phyloP scores from a whole-genome alignment of 345 rosid species.

The Eucalyptus dawsonii region DNA sequence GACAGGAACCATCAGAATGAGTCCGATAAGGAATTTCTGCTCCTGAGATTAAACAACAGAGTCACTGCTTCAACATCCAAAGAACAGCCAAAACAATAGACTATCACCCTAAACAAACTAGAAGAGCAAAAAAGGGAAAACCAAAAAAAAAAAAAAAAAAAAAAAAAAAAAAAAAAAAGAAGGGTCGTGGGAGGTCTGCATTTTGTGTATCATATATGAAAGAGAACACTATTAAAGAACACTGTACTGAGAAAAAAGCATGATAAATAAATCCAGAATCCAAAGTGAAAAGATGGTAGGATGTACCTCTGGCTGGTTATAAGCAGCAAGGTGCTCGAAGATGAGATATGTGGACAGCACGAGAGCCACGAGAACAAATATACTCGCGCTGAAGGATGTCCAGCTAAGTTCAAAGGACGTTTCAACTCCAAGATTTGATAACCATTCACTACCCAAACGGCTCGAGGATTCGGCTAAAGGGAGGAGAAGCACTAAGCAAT shows the following conservation, averaged over 20 bases:
- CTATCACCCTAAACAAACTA: neutral
- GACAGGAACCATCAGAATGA: constrained; percentile 95
- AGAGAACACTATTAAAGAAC: neutral
- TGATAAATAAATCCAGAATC: neutral
- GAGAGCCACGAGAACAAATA: constrained; percentile 70
- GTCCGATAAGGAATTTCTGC: constrained; percentile 92
- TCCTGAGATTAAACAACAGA: constrained; percentile 47
- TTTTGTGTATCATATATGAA: neutral
- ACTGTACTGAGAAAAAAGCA: neutral
- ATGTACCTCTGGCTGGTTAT: constrained; percentile 94
- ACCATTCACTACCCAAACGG: constrained; percentile 30
- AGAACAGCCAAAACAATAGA: neutral
- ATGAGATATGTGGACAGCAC: constrained; percentile 81
- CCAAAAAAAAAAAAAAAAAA: too few species aligned
- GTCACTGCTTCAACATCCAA: neutral
- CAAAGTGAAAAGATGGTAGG: neutral
- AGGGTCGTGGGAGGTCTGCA: neutral
- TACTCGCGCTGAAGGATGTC: constrained; percentile 84
- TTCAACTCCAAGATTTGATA: constrained; percentile 24
- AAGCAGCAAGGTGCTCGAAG: constrained; percentile 83
- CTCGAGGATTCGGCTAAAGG: constrained; percentile 49
- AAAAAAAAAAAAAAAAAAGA: neutral
- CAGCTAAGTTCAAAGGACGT: constrained; percentile 35
- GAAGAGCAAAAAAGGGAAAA: neutral
- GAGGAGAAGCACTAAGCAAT: constrained; percentile 37